Evolutionary conservation across 345 rosid species (phyloP).

Genomic region (Nasturtium officinale): DNA sequence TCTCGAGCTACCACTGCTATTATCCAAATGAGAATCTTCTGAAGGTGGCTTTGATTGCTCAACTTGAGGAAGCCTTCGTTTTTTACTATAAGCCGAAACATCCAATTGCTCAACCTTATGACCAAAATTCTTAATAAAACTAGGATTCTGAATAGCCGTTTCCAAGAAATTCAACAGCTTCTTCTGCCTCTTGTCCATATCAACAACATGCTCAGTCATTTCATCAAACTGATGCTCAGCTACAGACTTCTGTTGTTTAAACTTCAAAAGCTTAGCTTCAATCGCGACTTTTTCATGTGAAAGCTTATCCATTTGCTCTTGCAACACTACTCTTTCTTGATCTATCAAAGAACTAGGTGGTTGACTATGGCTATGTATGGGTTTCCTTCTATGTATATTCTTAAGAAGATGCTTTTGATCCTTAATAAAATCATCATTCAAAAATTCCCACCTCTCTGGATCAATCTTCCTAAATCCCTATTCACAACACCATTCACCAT

Average conservation of each 20-base stretch:
- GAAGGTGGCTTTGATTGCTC: slow-evolving; percentile 60
- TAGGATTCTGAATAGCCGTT: slow-evolving; percentile 58
- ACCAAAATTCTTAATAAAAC: slow-evolving; percentile 63
- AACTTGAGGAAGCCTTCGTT: slow-evolving; percentile 71
- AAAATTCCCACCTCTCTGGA: slow-evolving; percentile 93
- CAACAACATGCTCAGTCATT: slow-evolving; percentile 51
- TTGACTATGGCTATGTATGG: slow-evolving; percentile 88
- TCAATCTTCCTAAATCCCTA: slow-evolving; percentile 96
- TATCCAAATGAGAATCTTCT: slow-evolving; percentile 64
- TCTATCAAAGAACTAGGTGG: slow-evolving; percentile 56
- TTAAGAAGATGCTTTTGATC: slow-evolving; percentile 90
- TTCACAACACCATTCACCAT: slow-evolving; percentile 14
- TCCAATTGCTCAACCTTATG: slow-evolving; percentile 70
- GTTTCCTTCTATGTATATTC: slow-evolving; percentile 84
- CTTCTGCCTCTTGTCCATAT: slow-evolving; percentile 73
- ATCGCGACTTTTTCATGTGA: slow-evolving; percentile 67
- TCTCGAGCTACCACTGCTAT: slow-evolving; percentile 59
- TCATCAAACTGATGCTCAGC: slow-evolving; percentile 68
- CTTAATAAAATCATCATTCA: slow-evolving; percentile 81
- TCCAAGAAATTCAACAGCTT: slow-evolving; percentile 57
- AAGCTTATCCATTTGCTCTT: slow-evolving; percentile 73
- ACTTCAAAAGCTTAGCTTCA: slow-evolving; percentile 59
- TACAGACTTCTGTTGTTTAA: slow-evolving; percentile 58
- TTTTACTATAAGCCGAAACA: slow-evolving; percentile 72
- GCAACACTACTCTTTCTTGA: slow-evolving; percentile 70